Evolutionary conservation across 2,329 filamentous ascomycete genomes (phyloP).

Genomic region (Lasiodiplodia sp.): DNA sequence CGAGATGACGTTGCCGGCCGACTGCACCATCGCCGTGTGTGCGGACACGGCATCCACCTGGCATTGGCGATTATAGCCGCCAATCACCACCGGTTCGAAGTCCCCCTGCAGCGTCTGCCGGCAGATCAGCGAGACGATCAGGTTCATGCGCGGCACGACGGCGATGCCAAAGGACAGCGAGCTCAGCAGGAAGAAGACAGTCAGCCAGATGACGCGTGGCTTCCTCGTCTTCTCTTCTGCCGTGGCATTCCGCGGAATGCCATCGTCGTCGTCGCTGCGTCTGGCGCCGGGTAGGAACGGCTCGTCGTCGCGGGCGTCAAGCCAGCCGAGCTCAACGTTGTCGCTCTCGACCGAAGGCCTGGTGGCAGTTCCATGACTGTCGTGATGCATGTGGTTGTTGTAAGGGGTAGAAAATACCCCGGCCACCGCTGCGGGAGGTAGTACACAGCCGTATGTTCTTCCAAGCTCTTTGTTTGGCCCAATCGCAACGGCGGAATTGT

Average conservation of each 20-base stretch:
- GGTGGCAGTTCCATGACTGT: background rate
- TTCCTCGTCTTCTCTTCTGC: background rate
- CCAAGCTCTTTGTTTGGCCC: background rate
- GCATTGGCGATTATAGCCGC: constrained; percentile 33
- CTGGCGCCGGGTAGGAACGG: background rate
- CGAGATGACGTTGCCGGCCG: constrained; percentile 29
- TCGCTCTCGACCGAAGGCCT: background rate
- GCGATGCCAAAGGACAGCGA: constrained; percentile 32
- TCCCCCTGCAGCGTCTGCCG: constrained; percentile 6
- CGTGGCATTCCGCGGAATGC: no score
- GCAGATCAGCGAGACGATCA: constrained; percentile 28
- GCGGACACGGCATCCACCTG: constrained; percentile 25
- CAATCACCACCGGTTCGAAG: constrained; percentile 25
- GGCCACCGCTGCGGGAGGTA: background rate
- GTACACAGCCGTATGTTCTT: background rate
- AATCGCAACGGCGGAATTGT: background rate
- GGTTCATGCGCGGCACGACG: constrained; percentile 32
- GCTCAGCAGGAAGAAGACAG: constrained; percentile 33
- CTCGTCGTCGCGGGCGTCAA: background rate
- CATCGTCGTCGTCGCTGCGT: background rate
- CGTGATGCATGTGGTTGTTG: background rate
- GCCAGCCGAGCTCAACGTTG: constrained; percentile 4
- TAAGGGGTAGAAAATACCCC: background rate
- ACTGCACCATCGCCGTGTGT: constrained; percentile 23
- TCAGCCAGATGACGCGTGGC: constrained; percentile 30